Percentiles rank a stretch among this genome's conserved stretches.
Conservation (phyloP, 371 early-diverging fungal species). For the Rhizopus delemar region DNA sequence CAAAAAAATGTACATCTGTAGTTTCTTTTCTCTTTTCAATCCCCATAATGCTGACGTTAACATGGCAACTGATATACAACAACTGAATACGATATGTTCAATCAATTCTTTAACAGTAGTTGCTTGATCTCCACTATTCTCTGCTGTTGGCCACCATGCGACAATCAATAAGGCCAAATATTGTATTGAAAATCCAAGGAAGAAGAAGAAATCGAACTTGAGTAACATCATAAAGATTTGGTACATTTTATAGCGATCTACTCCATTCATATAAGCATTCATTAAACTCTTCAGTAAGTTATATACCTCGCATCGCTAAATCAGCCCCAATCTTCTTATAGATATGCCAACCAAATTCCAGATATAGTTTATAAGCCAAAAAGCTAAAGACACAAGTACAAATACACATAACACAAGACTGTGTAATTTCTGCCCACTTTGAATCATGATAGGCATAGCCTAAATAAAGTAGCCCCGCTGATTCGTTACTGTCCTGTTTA, state of each 20-base stretch:
- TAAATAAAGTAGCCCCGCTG: slow-evolving; percentile 25
- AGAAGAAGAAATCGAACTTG: slow-evolving; percentile 88
- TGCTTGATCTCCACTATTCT: slow-evolving; percentile 57
- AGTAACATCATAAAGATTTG: slow-evolving; percentile 86
- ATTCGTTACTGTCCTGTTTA: slow-evolving; percentile 20
- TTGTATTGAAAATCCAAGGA: slow-evolving; percentile 85
- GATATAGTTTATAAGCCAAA: slow-evolving; percentile 50
- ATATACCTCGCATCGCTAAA: slow-evolving; percentile 76
- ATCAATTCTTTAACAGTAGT: slow-evolving; percentile 38
- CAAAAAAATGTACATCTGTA: slow-evolving; percentile 62
- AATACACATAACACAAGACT: slow-evolving; percentile 43
- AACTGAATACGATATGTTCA: slow-evolving; percentile 73
- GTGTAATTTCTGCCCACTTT: slow-evolving; percentile 51
- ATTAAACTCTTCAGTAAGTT: neutral
- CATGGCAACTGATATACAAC: slow-evolving; percentile 71
- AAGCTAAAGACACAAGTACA: slow-evolving; percentile 36
- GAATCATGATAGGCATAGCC: slow-evolving; percentile 42
- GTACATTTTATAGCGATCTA: slow-evolving; percentile 80
- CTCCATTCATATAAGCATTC: neutral
- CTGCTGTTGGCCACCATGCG: slow-evolving; percentile 47
- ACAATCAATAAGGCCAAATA: slow-evolving; percentile 77
- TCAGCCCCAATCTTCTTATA: slow-evolving; percentile 95
- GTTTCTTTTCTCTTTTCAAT: slow-evolving; percentile 63
- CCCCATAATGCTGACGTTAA: slow-evolving; percentile 77
- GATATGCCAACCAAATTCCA: slow-evolving; percentile 78